A percentile compares a stretch with the other conserved stretches of the same genome.
phyloP scores from a whole-genome alignment of 2,329 filamentous ascomycete genomes.

The Cytospora piceicola region DNA sequence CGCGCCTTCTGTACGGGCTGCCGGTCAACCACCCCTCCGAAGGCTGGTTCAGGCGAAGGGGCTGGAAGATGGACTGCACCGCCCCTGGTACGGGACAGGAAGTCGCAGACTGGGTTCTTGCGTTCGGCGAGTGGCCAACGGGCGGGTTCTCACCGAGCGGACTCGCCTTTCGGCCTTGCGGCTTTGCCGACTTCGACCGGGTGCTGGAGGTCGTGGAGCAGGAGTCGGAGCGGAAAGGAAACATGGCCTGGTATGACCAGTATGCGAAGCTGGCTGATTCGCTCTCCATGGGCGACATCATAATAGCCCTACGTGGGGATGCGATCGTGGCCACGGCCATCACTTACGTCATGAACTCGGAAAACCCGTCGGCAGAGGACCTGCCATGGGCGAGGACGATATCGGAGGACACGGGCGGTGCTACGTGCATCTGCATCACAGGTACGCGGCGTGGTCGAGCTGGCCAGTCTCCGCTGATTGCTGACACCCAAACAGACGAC shows the following conservation, averaged over 20 bases:
- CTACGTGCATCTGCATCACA: constrained; percentile 63
- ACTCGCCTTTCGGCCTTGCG: constrained; percentile 51
- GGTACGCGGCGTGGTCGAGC: constrained; percentile 44
- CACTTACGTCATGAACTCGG: constrained; percentile 54
- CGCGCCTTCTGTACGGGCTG: constrained; percentile 59
- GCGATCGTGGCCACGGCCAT: constrained; percentile 58
- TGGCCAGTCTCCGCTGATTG: neutral
- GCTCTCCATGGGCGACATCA: constrained; percentile 54
- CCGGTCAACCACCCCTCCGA: constrained; percentile 47
- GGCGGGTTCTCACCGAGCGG: constrained; percentile 46
- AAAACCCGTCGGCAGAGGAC: constrained; percentile 52
- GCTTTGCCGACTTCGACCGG: constrained; percentile 48
- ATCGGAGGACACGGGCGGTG: constrained; percentile 57
- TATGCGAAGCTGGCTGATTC: constrained; percentile 56
- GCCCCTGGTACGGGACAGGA: constrained; percentile 52
- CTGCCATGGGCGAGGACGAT: constrained; percentile 60
- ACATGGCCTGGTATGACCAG: constrained; percentile 63
- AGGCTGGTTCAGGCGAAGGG: constrained; percentile 58
- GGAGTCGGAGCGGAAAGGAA: constrained; percentile 50
- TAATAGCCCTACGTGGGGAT: constrained; percentile 55
- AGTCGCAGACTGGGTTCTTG: constrained; percentile 58
- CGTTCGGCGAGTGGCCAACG: constrained; percentile 53
- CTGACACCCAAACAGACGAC: constrained; percentile 42
- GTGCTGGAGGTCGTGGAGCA: constrained; percentile 56
- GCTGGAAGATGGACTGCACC: constrained; percentile 54